These are phyloP conservation scores for Tolypocladium tundrense DNA, from an alignment of 2,329 filamentous ascomycete species.

Conservation along the genomic window DNA sequence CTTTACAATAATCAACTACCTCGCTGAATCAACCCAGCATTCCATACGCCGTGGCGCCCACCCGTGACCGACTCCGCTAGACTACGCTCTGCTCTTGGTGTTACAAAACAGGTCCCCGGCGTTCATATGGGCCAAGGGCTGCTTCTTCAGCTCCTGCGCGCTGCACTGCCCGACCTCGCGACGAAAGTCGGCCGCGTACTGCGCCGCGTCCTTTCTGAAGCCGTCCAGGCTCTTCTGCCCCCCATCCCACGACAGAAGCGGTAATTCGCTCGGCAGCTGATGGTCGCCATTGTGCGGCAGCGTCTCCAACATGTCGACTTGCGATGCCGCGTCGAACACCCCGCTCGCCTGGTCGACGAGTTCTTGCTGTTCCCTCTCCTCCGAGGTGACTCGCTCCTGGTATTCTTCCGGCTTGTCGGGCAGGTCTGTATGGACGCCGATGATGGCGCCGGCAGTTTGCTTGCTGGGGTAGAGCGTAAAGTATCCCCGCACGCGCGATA, in stretches of 20 bases:
- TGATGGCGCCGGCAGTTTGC: constrained; percentile 41
- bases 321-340: constrained; percentile 32
- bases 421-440: constrained; percentile 70
- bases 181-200: constrained; percentile 51
- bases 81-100: constrained; percentile 15
- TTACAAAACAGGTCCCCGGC: constrained; percentile 58
- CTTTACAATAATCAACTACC: neutral
- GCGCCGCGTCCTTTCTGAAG: constrained; percentile 31
- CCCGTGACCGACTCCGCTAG: neutral
- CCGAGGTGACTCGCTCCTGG: constrained; percentile 9
- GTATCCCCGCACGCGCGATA: constrained; percentile 69
- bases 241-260: constrained; percentile 57
- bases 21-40: neutral
- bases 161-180: constrained; percentile 57
- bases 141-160: constrained; percentile 15
- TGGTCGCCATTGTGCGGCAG: constrained; percentile 33
- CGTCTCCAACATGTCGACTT: constrained; percentile 35
- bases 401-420: constrained; percentile 64
- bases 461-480: constrained; percentile 68
- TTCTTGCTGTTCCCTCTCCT: constrained; percentile 9
- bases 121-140: constrained; percentile 18
- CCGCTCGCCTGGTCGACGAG: constrained; percentile 19
- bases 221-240: constrained; percentile 26
- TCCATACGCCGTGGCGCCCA: neutral
- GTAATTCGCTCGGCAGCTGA: constrained; percentile 34